Percentiles rank a stretch among this genome's conserved stretches.
Conservation (phyloP, 2,329 filamentous ascomycete genomes). For the Trichophyton equinum region DNA sequence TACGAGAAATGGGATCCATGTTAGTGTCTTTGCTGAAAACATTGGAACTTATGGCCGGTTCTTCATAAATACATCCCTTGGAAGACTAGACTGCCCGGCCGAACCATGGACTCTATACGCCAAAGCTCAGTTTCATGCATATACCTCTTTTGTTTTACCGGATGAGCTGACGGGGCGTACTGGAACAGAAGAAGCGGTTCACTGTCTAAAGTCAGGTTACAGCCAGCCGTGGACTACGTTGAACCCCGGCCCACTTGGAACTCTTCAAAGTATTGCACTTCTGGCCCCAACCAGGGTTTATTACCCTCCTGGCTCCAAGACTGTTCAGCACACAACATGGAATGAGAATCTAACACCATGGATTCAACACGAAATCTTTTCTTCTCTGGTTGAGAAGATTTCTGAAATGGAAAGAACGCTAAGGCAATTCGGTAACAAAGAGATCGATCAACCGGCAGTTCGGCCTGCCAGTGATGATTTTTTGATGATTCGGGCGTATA, state of each 20-base stretch:
- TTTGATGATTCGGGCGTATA: slow-evolving; percentile 8
- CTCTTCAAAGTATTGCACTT: slow-evolving; percentile 8
- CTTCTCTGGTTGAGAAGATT: slow-evolving; percentile 11
- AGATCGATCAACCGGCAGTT: neutral
- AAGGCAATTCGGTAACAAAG: slow-evolving; percentile 5
- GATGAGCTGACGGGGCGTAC: slow-evolving; percentile 21
- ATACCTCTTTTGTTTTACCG: slow-evolving; percentile 18
- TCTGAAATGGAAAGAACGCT: slow-evolving; percentile 3
- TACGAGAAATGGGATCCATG: slow-evolving; percentile 18
- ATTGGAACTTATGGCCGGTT: slow-evolving; percentile 32
- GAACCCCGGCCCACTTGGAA: neutral
- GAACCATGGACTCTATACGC: slow-evolving; percentile 8
- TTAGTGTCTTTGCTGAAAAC: slow-evolving; percentile 27
- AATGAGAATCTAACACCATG: slow-evolving; percentile 25
- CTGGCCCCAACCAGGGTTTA: slow-evolving; percentile 30
- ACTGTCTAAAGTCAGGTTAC: slow-evolving; percentile 10
- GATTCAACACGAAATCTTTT: slow-evolving; percentile 31
- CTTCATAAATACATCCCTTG: slow-evolving; percentile 38
- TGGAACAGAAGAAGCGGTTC: slow-evolving; percentile 16
- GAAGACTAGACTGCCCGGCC: slow-evolving; percentile 35
- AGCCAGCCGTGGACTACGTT: slow-evolving; percentile 11
- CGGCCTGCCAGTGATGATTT: slow-evolving; percentile 1
- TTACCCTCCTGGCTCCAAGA: slow-evolving; percentile 32
- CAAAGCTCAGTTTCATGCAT: slow-evolving; percentile 22
- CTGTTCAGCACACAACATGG: slow-evolving; percentile 38